Evolutionary conservation across 31 red algal genomes (phyloP), one percentile per base, ranked within the genome.

Genomic region (Asparagopsis taxiformis): DNA sequence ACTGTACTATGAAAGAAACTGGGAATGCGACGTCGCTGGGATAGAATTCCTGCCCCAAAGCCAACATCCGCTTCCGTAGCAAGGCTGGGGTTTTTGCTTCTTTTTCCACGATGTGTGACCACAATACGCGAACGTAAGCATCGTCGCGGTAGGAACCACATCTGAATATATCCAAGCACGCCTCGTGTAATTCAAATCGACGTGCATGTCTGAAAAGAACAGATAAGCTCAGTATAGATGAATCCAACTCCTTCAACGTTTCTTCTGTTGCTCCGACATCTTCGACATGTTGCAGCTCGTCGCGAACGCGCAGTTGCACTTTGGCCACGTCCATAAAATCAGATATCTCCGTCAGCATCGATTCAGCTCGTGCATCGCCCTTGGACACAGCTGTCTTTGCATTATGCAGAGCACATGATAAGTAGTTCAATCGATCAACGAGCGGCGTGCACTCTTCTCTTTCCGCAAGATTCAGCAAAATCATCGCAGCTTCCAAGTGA

Each of bases 241-340:
- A 41, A 63, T 96, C 81, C 21, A 96, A 44, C 15, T 81, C 70
- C 48, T 63, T 38, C 2, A 85, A 25, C 11, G 76, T 55, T 20
- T 63, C 44, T 34, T 68, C 59, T 10, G 17, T 13, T 21, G 39
- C 26, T 23, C 38, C 68, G 3, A 29, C 35, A 57, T 62, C 36
- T 38, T 84, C 51, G 17, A 59, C 34, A 0, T 51, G 69, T 20
- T 30, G 34, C 10, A 96, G 51, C 57, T 96, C 93, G 31, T 96
- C 84, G 31, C 77, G 75, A 46, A 77, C 54, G 25, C 93, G 80
- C 31, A 91, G 51, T 53, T 96, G 93, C 21, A 96, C 78, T 56
- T 82, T 85, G 3, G 93, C 93, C 17, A 96, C 93, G 59, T 96
- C 93, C 65, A 96, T 39, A 68, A 58, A 81, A 33, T 96, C 93